Evolutionary conservation across 768 basidiomycete genomes (phyloP), one percentile per base, ranked within the genome.

Genomic region (Rhizopogon vinicolor): DNA sequence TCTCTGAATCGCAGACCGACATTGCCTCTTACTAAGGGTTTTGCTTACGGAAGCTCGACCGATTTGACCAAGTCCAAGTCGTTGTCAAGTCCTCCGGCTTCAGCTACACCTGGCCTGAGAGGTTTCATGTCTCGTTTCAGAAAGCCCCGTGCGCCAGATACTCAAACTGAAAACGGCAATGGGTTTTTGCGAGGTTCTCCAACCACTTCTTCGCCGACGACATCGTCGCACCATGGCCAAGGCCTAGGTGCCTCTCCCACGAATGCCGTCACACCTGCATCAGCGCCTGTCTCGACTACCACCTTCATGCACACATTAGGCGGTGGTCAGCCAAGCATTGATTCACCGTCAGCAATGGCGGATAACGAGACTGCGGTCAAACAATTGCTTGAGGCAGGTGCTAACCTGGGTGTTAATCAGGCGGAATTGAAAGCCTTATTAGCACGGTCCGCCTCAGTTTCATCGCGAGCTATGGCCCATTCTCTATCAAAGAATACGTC

Each of bases 61-160:
- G 87, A 89, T 48, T 62, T 73, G 16, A 72, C 70, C 22, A 76
- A 82, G 60, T 78, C 80, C 57, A 87, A 83, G 65, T 69, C 82
- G 2, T 68, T 81, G 31, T 69, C 82, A 2, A 82, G 79, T 57
- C 86, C 87, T n/a, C 84, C 87, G 60, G 81, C 87, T 3, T 83
- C 86, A 19, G 81, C 87, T 28, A 78, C 84, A 18, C 90, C 90
- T 35, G 86, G 89, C 19, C 64, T 92, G 25, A 89, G 83, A 68
- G 86, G 89, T 13, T 86, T 93, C 68, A 91, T 93, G 81, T 82
- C 89, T 29, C 83, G 87, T 31, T 89, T 92, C 66, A 79, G 88
- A 39, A 74, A 62, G 55, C 65, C 70, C 39, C 71, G 72, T 44
- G 59, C 66, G 22, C 28, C 57, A 41, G 69, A 72, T 22, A 9